A percentile compares a stretch with the other conserved stretches of the same genome.
These are phyloP conservation scores for Phaeotremella fagi DNA, from an alignment of 768 basidiomycete genomes.

Conservation along the genomic window DNA sequence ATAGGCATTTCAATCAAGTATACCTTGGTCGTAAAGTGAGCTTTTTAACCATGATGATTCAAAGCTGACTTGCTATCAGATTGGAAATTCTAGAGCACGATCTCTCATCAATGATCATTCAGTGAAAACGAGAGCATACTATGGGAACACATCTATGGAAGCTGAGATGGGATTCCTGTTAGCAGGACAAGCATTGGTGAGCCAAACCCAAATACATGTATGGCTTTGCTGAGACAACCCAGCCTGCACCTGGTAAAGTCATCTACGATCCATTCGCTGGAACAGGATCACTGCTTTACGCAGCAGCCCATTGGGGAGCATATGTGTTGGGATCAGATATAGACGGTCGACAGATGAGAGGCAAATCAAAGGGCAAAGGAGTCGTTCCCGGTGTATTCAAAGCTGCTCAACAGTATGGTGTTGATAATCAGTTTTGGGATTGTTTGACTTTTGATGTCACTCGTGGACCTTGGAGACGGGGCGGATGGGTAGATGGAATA, in stretches of 20 bases:
- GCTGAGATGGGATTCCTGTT: constrained; percentile 90
- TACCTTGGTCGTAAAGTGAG: constrained; percentile 45
- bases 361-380: constrained; percentile 55
- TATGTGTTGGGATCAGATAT: constrained; percentile 88
- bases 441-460: constrained; percentile 92
- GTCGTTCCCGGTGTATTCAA: constrained; percentile 64
- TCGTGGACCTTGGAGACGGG: constrained; percentile 78
- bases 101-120: constrained; percentile 50
- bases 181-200: constrained; percentile 88
- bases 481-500: constrained; percentile 87
- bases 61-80: constrained; percentile 14
- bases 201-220: constrained; percentile 11
- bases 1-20: constrained; percentile 32
- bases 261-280: constrained; percentile 96
- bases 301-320: constrained; percentile 81
- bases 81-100: constrained; percentile 52
- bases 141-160: constrained; percentile 97
- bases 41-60: not conserved
- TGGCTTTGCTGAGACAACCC: constrained; percentile 1
- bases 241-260: constrained; percentile 83
- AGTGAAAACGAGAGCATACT: constrained; percentile 84
- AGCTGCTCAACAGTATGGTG: constrained; percentile 79
- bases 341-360: constrained; percentile 94
- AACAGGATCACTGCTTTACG: constrained; percentile 61
- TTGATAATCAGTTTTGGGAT: constrained; percentile 68